Conservation (phyloP, 192 early-diverging fungal species). For the Coemansia sp. region DNA sequence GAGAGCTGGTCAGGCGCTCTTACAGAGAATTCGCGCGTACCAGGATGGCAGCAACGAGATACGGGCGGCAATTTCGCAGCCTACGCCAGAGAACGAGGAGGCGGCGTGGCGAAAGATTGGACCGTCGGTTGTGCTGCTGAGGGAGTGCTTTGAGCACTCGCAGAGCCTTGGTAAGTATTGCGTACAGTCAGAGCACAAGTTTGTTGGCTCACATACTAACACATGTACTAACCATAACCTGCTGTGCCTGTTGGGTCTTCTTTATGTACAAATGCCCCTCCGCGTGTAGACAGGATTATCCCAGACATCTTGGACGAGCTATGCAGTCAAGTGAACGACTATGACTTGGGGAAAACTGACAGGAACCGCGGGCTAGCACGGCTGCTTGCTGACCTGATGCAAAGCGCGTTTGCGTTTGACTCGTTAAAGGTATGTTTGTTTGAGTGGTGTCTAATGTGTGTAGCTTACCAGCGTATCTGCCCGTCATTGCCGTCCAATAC, state of each 20-base stretch:
- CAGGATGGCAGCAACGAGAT: constrained; percentile 45
- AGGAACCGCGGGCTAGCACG: constrained; percentile 77
- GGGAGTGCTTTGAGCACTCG: constrained; percentile 81
- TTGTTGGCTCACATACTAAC: background rate
- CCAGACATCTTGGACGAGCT: constrained; percentile 69
- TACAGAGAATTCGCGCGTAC: constrained; percentile 36
- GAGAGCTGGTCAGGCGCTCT: constrained; percentile 29
- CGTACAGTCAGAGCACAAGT: background rate
- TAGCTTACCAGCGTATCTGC: background rate
- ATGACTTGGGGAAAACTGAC: constrained; percentile 23
- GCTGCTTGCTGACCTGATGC: constrained; percentile 79
- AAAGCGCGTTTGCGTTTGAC: constrained; percentile 91
- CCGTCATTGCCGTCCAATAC: background rate
- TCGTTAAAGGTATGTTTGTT: constrained; percentile 73
- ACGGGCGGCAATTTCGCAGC: constrained; percentile 78
- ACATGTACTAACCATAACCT: background rate
- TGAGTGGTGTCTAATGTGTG: background rate
- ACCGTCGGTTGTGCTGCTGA: constrained; percentile 78
- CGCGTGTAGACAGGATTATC: constrained; percentile 59
- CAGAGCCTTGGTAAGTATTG: constrained; percentile 67
- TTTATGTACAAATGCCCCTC: background rate
- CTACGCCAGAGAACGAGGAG: constrained; percentile 82
- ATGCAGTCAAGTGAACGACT: constrained; percentile 59
- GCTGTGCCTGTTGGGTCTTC: background rate
- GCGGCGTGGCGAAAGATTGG: constrained; percentile 84